Percentiles rank a stretch among this genome's conserved stretches.
Conservation (phyloP, 2,329 filamentous ascomycete species). For the Claviceps sorghi region DNA sequence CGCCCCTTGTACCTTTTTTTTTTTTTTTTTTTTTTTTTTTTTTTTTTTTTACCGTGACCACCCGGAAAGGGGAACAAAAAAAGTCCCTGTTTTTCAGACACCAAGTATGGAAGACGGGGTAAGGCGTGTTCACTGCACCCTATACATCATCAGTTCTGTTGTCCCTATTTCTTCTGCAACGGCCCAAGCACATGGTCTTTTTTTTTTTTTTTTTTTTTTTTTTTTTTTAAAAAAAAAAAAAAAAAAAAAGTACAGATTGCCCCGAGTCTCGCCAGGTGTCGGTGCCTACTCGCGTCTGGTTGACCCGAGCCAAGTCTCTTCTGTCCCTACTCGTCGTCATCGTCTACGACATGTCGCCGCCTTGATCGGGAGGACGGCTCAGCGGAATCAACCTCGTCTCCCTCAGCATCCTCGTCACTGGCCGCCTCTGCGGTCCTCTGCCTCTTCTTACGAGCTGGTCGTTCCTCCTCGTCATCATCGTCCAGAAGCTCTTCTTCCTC, state of each 20-base stretch:
- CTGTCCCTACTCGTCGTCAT: conserved; percentile 19
- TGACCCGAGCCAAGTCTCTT: not conserved
- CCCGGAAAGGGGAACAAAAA: too few relatives aligned
- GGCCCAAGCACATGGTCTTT: not conserved
- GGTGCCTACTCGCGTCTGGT: not conserved
- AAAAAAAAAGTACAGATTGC: not conserved
- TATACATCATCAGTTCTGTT: not conserved
- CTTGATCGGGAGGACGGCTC: conserved; percentile 31
- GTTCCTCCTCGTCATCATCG: conserved; percentile 40
- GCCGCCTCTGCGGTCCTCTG: conserved; percentile 36
- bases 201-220: too few relatives aligned
- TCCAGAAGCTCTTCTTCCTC: conserved; percentile 45
- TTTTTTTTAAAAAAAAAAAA: too few relatives aligned
- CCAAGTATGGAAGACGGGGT: not conserved
- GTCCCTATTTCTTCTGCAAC: not conserved
- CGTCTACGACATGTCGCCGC: conserved; percentile 42
- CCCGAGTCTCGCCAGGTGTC: not conserved
- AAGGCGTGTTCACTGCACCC: not conserved
- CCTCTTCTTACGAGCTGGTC: conserved; percentile 31
- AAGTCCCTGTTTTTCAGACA: not conserved
- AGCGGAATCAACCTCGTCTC: conserved; percentile 34
- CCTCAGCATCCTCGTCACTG: conserved; percentile 37
- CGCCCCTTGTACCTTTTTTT: too few relatives aligned
- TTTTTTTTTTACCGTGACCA: too few relatives aligned
- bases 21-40: too few relatives aligned